Evolutionary conservation across 805 yeast species (phyloP).

Genomic region (Candida germanica): DNA sequence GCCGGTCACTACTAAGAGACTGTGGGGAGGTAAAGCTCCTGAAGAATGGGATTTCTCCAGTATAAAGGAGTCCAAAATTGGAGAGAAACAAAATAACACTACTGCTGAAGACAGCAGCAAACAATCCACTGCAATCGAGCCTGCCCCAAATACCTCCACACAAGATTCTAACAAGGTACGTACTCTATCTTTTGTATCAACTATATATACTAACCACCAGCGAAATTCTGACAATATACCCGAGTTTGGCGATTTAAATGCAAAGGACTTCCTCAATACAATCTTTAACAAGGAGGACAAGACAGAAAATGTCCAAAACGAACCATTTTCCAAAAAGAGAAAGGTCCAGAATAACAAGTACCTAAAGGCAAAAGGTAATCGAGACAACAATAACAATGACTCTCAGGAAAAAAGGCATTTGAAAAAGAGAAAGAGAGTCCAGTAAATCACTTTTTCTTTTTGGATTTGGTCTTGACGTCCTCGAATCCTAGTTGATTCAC

Average conservation of each 20-base stretch:
- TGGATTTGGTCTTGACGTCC: constrained; percentile 19
- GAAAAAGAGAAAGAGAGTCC: constrained; percentile 3
- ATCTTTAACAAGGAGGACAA: constrained; percentile 3
- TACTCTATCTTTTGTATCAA: no score
- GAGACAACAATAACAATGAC: no score
- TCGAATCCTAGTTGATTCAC: constrained; percentile 60
- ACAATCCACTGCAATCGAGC: no score
- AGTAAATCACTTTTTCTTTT: constrained; percentile 11
- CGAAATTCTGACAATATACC: no score
- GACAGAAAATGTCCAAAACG: background rate
- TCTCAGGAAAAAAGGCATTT: constrained; percentile 1
- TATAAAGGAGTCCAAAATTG: background rate
- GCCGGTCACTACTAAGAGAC: constrained; percentile 5
- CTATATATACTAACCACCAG: no score
- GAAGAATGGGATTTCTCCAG: background rate
- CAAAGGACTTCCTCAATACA: constrained; percentile 5
- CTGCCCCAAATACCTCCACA: no score
- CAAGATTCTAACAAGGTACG: no score
- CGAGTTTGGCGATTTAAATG: constrained; percentile 5
- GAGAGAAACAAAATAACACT: no score
- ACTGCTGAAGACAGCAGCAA: background rate
- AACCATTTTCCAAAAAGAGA: no score
- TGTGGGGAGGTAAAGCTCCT: constrained; percentile 8
- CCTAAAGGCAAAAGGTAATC: no score
- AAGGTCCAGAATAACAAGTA: no score